phyloP scores from a whole-genome alignment of 2,329 filamentous ascomycete species.

The Nothophoma quercina region DNA sequence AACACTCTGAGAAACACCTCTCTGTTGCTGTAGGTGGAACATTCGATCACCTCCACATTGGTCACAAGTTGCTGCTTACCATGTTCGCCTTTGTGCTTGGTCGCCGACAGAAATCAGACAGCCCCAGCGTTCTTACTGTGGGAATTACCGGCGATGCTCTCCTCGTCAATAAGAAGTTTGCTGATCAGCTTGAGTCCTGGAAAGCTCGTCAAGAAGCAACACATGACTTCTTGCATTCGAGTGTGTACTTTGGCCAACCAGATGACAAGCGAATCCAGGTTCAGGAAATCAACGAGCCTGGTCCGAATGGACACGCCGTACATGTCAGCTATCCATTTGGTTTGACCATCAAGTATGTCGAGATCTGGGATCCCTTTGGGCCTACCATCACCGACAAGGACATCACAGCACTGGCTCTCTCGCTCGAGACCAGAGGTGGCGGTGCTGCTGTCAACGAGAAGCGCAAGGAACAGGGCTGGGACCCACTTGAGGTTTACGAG shows the following conservation, averaged over 20 bases:
- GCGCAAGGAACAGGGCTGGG: conserved; percentile 78
- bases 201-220: conserved; percentile 72
- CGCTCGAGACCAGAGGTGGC: conserved; percentile 84
- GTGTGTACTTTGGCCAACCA: conserved; percentile 65
- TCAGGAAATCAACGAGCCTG: conserved; percentile 56
- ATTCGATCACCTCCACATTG: conserved; percentile 94
- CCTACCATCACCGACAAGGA: conserved; percentile 84
- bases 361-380: conserved; percentile 87
- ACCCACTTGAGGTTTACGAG: conserved; percentile 78
- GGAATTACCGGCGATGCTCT: conserved; percentile 90
- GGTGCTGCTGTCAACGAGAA: conserved; percentile 88
- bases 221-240: conserved; percentile 71
- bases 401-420: conserved; percentile 84
- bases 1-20: conserved; percentile 54
- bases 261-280: conserved; percentile 51
- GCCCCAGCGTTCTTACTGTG: conserved; percentile 70
- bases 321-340: conserved; percentile 66
- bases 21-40: conserved; percentile 87
- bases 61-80: conserved; percentile 95
- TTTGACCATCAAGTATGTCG: conserved; percentile 77
- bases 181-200: conserved; percentile 83
- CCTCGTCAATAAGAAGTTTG: conserved; percentile 87
- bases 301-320: conserved; percentile 62
- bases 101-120: conserved; percentile 26
- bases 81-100: conserved; percentile 78